These are phyloP conservation scores for Fonsecaea erecta DNA, from an alignment of 2,329 filamentous ascomycete genomes.

Conservation along the genomic window DNA sequence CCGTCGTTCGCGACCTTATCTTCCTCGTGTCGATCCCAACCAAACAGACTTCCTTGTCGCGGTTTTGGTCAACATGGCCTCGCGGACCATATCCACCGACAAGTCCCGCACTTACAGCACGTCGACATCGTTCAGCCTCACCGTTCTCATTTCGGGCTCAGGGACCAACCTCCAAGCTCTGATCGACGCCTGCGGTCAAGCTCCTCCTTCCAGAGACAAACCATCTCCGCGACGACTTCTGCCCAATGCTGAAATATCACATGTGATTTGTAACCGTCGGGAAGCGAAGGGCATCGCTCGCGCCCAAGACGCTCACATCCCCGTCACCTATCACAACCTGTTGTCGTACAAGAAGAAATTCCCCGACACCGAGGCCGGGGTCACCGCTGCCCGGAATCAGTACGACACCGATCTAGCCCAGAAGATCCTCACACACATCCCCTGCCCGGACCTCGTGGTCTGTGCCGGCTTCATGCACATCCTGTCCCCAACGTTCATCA, in stretches of 20 bases:
- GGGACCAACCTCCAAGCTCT: conserved; percentile 82
- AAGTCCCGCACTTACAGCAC: conserved; percentile 30
- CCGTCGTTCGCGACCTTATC: background rate
- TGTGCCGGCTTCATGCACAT: conserved; percentile 90
- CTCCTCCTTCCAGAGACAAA: conserved; percentile 35
- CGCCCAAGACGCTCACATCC: conserved; percentile 65
- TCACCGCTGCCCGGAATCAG: conserved; percentile 60
- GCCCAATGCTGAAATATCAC: conserved; percentile 60
- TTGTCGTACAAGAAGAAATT: conserved; percentile 75
- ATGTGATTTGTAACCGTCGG: conserved; percentile 70
- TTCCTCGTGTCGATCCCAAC: background rate
- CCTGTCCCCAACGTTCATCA: conserved; percentile 70
- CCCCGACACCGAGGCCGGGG: conserved; percentile 57
- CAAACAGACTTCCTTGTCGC: background rate
- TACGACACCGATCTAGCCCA: conserved; percentile 78
- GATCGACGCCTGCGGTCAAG: conserved; percentile 62
- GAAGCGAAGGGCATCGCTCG: conserved; percentile 68
- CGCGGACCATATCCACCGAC: conserved; percentile 25
- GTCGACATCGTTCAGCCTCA: conserved; percentile 46
- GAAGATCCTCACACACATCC: conserved; percentile 64
- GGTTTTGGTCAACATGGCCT: conserved; percentile 9
- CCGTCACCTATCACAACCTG: conserved; percentile 80
- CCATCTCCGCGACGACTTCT: conserved; percentile 41
- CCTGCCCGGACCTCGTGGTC: conserved; percentile 72
- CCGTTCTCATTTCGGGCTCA: conserved; percentile 73